phyloP scores from a whole-genome alignment of 352 stramenopile species.

The Peronospora belbahrii region DNA sequence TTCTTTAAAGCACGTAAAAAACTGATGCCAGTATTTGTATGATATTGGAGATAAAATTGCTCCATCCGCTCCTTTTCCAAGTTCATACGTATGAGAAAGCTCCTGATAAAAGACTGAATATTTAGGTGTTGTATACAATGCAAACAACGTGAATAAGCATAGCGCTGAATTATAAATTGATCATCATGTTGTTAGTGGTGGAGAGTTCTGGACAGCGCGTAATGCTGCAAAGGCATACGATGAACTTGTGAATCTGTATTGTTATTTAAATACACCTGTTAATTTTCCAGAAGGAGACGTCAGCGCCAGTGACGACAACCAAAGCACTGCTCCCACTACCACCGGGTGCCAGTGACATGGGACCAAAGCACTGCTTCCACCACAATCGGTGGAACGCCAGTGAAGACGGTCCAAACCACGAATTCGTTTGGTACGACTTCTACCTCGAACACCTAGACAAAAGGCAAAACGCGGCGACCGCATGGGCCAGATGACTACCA shows the following conservation, averaged over 20 bases:
- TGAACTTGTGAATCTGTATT: slow-evolving; percentile 74
- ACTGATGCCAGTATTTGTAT: no score
- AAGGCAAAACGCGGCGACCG: slow-evolving; percentile 7
- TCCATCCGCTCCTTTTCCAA: slow-evolving; percentile 16
- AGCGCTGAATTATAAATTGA: slow-evolving; percentile 67
- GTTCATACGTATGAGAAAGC: slow-evolving; percentile 3
- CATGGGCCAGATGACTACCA: slow-evolving; percentile 12
- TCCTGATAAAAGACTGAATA: slow-evolving; percentile 21
- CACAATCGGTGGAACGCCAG: no score
- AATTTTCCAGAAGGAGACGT: slow-evolving; percentile 57
- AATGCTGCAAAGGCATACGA: slow-evolving; percentile 79
- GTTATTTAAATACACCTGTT: slow-evolving; percentile 58
- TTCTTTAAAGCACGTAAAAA: no score
- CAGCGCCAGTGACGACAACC: no score
- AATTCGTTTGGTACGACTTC: no score
- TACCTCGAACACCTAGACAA: not conserved
- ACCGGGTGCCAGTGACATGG: no score
- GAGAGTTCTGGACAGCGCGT: slow-evolving; percentile 74
- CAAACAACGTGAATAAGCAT: slow-evolving; percentile 73
- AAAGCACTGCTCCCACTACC: no score
- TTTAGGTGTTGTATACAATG: slow-evolving; percentile 63
- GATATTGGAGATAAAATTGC: no score
- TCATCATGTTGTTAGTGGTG: slow-evolving; percentile 60
- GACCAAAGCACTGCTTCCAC: no score
- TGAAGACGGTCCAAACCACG: no score